phyloP scores from a whole-genome alignment of 164 flowering plant genomes.

The Cinnamomum chago region DNA sequence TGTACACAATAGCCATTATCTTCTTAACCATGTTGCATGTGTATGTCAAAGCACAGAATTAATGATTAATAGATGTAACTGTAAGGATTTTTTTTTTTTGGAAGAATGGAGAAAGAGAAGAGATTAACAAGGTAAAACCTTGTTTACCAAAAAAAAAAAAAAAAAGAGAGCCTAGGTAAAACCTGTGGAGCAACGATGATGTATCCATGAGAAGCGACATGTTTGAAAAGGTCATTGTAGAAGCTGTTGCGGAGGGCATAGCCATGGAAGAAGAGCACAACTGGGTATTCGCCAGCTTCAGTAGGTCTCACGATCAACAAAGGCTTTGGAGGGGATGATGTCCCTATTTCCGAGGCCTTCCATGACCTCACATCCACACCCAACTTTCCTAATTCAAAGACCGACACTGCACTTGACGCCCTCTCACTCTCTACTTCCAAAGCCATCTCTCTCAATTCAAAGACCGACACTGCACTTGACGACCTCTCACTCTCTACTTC shows the following conservation, averaged over 20 bases:
- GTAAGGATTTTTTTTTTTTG: neutral
- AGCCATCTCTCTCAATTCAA: neutral
- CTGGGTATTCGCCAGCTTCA: slow-evolving; percentile 39
- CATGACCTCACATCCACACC: neutral
- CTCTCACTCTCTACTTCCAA: neutral
- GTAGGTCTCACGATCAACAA: slow-evolving; percentile 33
- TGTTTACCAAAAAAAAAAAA: no score
- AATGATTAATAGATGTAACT: neutral
- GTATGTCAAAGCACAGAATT: neutral
- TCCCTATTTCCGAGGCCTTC: neutral
- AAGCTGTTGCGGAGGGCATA: slow-evolving; percentile 37
- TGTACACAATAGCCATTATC: no score
- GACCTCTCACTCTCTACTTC: neutral
- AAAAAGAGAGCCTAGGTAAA: neutral
- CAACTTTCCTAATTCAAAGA: neutral
- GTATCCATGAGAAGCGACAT: slow-evolving; percentile 70
- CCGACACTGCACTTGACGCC: neutral
- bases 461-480: neutral
- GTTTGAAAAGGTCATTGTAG: slow-evolving; percentile 48
- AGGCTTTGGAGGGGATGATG: slow-evolving; percentile 5
- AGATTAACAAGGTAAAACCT: slow-evolving; percentile 25
- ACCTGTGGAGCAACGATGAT: slow-evolving; percentile 68
- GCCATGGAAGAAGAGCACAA: slow-evolving; percentile 53
- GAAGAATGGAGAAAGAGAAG: neutral
- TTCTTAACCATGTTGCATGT: no score